Evolutionary conservation across 805 yeast genomes (phyloP).

Genomic region (Sungouiozyma ichnusensis): DNA sequence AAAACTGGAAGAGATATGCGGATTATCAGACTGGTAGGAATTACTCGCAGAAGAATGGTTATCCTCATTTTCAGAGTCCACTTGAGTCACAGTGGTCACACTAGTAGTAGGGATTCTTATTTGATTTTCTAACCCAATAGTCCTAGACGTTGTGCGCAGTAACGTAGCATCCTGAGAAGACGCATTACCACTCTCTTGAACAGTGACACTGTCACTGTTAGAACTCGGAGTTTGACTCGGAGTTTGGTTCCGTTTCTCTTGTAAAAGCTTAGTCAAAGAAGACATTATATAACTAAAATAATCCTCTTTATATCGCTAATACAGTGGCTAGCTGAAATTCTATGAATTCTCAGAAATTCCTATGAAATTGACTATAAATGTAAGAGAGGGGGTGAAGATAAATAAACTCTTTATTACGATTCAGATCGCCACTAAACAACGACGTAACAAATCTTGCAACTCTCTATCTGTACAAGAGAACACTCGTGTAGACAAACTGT

Average conservation of each 20-base stretch:
- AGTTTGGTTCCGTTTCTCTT: slow-evolving; percentile 23
- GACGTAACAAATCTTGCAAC: too few species aligned
- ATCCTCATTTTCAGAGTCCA: slow-evolving; percentile 19
- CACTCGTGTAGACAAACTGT: too few species aligned
- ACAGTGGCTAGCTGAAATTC: too few species aligned
- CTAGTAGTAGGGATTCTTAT: slow-evolving; percentile 14
- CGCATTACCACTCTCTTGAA: not conserved
- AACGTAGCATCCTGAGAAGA: slow-evolving; percentile 3
- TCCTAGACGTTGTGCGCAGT: slow-evolving; percentile 10
- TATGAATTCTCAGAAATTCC: too few species aligned
- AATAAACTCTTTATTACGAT: too few species aligned
- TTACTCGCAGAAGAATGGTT: not conserved
- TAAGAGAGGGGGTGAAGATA: too few species aligned
- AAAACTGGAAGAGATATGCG: slow-evolving; percentile 17
- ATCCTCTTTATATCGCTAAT: too few species aligned
- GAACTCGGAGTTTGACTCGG: slow-evolving; percentile 5
- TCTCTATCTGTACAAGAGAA: too few species aligned
- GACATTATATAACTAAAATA: slow-evolving; percentile 15
- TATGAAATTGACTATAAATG: too few species aligned
- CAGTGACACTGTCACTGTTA: slow-evolving; percentile 2
- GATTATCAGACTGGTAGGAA: not conserved
- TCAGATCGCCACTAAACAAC: too few species aligned
- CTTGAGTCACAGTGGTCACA: slow-evolving; percentile 23
- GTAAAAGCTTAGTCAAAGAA: slow-evolving; percentile 26
- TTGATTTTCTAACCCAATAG: slow-evolving; percentile 10